These are phyloP conservation scores for Prunella vulgaris DNA, from an alignment of 257 asterid species.

Conservation along the genomic window DNA sequence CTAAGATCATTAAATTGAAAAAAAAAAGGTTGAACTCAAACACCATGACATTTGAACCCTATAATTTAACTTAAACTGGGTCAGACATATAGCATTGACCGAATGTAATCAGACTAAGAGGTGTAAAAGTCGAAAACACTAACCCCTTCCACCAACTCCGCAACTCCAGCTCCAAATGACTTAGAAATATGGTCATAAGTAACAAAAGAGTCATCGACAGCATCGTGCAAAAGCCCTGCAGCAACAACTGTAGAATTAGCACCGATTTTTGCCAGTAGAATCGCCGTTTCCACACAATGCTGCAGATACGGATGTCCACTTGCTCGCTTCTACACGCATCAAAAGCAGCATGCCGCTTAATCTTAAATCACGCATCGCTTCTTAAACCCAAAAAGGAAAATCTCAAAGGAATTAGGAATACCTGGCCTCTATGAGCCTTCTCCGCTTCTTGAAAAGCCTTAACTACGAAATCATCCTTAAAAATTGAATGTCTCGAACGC, in stretches of 20 bases:
- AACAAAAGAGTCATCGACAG: constrained; percentile 72
- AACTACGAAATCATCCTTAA: constrained; percentile 63
- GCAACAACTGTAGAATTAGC: constrained; percentile 92
- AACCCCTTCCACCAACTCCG: constrained; percentile 94
- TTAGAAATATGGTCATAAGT: constrained; percentile 55
- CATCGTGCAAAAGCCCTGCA: constrained; percentile 92
- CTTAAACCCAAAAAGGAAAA: neutral
- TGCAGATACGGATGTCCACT: constrained; percentile 92
- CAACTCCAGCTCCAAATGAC: constrained; percentile 68
- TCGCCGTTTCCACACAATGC: constrained; percentile 95
- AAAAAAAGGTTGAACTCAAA: neutral
- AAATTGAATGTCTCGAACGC: constrained; percentile 62
- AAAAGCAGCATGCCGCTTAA: constrained; percentile 16
- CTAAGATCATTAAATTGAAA: neutral
- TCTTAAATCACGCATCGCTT: neutral
- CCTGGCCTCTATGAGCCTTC: constrained; percentile 80
- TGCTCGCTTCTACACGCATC: constrained; percentile 59
- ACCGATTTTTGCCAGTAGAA: constrained; percentile 68
- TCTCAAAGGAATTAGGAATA: constrained; percentile 13
- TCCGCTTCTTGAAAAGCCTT: constrained; percentile 81
- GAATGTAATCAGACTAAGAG: neutral
- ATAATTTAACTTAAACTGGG: neutral
- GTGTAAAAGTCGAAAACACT: constrained; percentile 11
- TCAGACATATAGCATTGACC: neutral
- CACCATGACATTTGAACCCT: neutral